phyloP scores from a whole-genome alignment of 306 rosid species.

The Castanospermum australe region DNA sequence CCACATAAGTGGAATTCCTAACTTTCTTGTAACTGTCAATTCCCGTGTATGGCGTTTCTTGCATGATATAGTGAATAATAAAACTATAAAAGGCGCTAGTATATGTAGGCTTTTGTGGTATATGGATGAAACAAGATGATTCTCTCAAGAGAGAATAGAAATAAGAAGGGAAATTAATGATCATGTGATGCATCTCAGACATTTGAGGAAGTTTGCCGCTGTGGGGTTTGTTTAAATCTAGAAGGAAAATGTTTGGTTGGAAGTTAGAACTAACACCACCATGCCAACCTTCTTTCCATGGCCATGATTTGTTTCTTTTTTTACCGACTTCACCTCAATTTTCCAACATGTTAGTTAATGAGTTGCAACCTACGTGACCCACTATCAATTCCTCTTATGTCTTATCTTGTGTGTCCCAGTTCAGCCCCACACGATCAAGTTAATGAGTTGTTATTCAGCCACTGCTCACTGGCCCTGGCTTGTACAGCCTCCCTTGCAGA shows the following conservation, averaged over 20 bases:
- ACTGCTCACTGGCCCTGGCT: too few species aligned
- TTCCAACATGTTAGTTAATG: not conserved
- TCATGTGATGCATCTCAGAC: too few species aligned
- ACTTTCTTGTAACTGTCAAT: not conserved
- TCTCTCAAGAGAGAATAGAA: not conserved
- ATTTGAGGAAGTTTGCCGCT: too few species aligned
- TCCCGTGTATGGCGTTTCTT: too few species aligned
- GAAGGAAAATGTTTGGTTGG: too few species aligned
- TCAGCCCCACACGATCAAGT: too few species aligned
- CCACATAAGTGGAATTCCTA: not conserved
- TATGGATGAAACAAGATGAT: not conserved
- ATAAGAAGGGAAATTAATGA: not conserved
- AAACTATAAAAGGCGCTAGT: too few species aligned
- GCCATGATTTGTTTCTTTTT: not conserved
- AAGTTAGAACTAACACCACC: not conserved
- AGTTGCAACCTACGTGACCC: not conserved
- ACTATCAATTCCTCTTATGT: not conserved
- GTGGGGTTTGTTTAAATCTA: not conserved
- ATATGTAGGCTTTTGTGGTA: too few species aligned
- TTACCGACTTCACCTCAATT: not conserved
- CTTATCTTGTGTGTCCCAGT: not conserved
- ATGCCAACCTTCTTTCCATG: conserved; percentile 15
- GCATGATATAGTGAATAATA: too few species aligned
- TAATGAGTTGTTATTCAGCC: not conserved
- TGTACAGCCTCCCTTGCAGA: too few species aligned